A percentile compares a stretch with the other conserved stretches of the same genome.
Evolutionary conservation across 495 filamentous ascomycete genomes (phyloP).

Genomic region (Penicillium ochrochloron): DNA sequence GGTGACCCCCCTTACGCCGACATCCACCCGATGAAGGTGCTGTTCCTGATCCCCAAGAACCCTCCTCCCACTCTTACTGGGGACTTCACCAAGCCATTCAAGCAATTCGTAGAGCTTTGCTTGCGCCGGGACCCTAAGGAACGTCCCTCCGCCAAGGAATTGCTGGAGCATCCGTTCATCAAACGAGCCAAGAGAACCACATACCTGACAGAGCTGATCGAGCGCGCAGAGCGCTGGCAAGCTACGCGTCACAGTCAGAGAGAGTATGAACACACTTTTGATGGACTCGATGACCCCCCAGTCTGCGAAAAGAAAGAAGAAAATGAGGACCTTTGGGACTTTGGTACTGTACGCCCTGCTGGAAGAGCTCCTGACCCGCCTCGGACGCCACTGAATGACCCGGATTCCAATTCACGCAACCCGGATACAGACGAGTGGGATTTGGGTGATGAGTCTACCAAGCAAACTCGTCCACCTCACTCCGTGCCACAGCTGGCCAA

Average conservation of each 20-base stretch:
- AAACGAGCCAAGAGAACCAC: conserved; percentile 87
- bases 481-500: conserved; percentile 10
- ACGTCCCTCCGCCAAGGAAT: conserved; percentile 82
- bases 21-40: conserved; percentile 98
- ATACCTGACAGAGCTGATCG: conserved; percentile 90
- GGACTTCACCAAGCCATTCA: conserved; percentile 86
- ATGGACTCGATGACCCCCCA: conserved; percentile 49
- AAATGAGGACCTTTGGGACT: conserved; percentile 83
- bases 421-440: conserved; percentile 48
- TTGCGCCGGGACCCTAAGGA: conserved; percentile 86
- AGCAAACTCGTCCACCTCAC: conserved; percentile 30
- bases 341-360: conserved; percentile 83
- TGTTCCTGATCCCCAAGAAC: conserved; percentile 97
- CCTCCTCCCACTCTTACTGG: conserved; percentile 81
- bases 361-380: conserved; percentile 51
- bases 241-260: conserved; percentile 57
- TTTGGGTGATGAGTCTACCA: conserved; percentile 44
- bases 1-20: conserved; percentile 96
- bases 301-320: conserved; percentile 32
- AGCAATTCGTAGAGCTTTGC: conserved; percentile 90
- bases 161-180: conserved; percentile 89
- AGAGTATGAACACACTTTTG: conserved; percentile 56
- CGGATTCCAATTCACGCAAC: conserved; percentile 68
- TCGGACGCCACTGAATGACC: conserved; percentile 72
- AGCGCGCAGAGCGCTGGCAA: conserved; percentile 85